These are phyloP conservation scores for Aspergillus cristatus DNA, from an alignment of 495 filamentous ascomycete genomes.

Conservation along the genomic window DNA sequence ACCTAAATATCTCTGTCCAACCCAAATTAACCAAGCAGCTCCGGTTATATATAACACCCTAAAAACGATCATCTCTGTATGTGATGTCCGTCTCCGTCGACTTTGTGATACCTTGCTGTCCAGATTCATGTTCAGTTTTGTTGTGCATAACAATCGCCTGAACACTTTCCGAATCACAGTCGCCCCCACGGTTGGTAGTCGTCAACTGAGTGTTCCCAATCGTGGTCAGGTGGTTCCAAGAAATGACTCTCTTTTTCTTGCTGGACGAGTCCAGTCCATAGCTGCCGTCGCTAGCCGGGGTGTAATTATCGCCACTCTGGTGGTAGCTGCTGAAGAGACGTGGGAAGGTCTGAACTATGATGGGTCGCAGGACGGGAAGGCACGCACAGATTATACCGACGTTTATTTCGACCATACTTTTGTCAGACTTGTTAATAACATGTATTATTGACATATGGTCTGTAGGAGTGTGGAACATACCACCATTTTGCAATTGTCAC, in stretches of 20 bases:
- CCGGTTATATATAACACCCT: too few species aligned
- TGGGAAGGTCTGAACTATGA: conserved; percentile 2
- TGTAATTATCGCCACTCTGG: background rate
- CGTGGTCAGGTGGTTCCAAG: conserved; percentile 4
- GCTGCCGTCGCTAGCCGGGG: background rate
- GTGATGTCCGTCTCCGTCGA: background rate
- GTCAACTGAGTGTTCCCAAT: background rate
- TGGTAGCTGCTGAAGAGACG: conserved; percentile 1
- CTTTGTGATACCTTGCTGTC: background rate
- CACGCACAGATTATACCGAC: conserved; percentile 7
- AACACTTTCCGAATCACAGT: background rate
- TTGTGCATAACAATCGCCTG: background rate
- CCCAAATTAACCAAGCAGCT: too few species aligned
- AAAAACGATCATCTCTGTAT: background rate
- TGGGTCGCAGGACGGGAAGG: conserved; percentile 3
- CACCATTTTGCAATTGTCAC: conserved; percentile 8
- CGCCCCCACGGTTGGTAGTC: background rate
- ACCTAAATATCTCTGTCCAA: too few species aligned
- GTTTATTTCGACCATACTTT: conserved; percentile 10
- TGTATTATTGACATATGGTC: background rate
- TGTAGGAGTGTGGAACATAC: conserved; percentile 1
- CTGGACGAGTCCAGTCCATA: background rate
- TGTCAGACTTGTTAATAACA: background rate
- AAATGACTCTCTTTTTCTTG: conserved; percentile 1
- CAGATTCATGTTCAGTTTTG: background rate